Evolutionary conservation across 768 basidiomycete genomes (phyloP).

Genomic region (Neoboletus magnificus): DNA sequence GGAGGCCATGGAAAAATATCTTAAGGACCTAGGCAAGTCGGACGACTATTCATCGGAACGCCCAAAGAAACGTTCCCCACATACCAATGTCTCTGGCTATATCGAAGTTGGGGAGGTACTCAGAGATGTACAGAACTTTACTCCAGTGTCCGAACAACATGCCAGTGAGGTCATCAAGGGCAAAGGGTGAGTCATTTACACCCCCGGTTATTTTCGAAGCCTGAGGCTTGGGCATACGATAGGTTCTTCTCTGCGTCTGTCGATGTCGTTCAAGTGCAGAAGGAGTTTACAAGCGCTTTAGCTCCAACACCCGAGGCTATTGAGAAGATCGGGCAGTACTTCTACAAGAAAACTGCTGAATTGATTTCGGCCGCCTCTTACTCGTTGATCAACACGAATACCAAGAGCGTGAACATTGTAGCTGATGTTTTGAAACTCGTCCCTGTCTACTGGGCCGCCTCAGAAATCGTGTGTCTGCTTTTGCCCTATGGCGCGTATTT

Average conservation of each 20-base stretch:
- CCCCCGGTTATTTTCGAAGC: background rate
- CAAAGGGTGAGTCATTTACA: conserved; percentile 46
- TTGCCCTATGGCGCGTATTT: background rate
- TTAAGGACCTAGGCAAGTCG: conserved; percentile 52
- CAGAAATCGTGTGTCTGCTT: conserved; percentile 54
- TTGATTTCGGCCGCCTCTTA: conserved; percentile 55
- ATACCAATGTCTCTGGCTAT: conserved; percentile 43
- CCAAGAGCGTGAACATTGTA: conserved; percentile 60
- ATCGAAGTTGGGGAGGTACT: conserved; percentile 52
- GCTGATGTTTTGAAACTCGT: conserved; percentile 62
- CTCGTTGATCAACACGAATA: conserved; percentile 52
- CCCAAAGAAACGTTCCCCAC: conserved; percentile 35
- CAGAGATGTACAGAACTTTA: conserved; percentile 43
- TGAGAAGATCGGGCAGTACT: conserved; percentile 54
- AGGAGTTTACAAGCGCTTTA: conserved; percentile 51
- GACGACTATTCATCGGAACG: conserved; percentile 55
- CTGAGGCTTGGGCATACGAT: background rate
- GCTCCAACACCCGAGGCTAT: conserved; percentile 44
- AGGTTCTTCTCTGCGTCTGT: conserved; percentile 66
- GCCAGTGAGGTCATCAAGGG: conserved; percentile 54
- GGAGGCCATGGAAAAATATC: conserved; percentile 55
- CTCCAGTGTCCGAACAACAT: conserved; percentile 45
- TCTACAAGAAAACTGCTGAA: conserved; percentile 61
- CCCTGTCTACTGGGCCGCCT: conserved; percentile 67
- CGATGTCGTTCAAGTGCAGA: conserved; percentile 35